Evolutionary conservation across 768 basidiomycete species (phyloP), one percentile per base, ranked within the genome.

Genomic region (Infundibulicybe gibba): DNA sequence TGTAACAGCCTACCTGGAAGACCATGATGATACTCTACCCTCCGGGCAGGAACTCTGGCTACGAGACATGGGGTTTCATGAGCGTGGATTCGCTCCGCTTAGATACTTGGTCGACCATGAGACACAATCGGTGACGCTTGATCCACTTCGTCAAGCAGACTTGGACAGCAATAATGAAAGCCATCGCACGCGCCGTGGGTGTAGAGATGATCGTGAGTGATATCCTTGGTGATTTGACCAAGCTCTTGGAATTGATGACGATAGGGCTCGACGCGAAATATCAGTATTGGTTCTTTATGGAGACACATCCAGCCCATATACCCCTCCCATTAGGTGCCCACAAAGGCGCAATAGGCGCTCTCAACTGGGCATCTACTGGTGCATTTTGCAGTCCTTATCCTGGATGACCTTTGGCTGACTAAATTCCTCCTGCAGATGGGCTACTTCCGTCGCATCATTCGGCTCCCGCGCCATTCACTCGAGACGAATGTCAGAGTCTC

Each of bases 301-400:
- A 25, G 25, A 8, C 25, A 25, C 8, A 25, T 25, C 25, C 25
- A 8, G 25, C 85, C 0, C 90, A 92, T 60, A 68, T 71, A 6
- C 57, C 73, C 0, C 68, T 91, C 20, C 76, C 83, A 6, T 55
- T 65, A 5, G 72, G 70, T 35, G 82, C 85, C 9, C 74, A 75
- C 41, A 63, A 69, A 0, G 89, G 91, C 52, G 90, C 90, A 1
- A 70, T 85, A 56, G 87, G 91, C 45, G 78, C 79, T 0, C 67
- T 92, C 52, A 86, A 79, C 16, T 92, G 90, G 90, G 80, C 85
- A 8, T 89, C 86, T 64, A 85, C 89, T 2, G 85, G 85, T 83
- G 49, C 21, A 67, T 57, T 42, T 19, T 3, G 34, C 37, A 31
- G 37, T 8, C 25, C 25, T 25, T 3, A 25, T 8, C 25, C 8